Evolutionary conservation across 805 yeast genomes (phyloP).

Genomic region (Candida germanica): DNA sequence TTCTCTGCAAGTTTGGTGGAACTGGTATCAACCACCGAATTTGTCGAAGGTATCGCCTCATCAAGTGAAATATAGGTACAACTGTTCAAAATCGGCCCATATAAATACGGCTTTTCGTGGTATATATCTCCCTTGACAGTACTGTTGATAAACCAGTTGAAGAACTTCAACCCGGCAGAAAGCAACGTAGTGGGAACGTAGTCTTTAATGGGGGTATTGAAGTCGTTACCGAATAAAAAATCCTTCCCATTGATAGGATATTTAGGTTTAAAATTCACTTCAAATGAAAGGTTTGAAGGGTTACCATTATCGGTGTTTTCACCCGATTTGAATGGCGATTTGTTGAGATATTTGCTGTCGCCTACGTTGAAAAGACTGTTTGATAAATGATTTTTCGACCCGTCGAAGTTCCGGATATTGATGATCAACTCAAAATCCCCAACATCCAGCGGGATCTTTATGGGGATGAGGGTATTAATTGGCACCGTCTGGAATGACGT

Average conservation of each 20-base stretch:
- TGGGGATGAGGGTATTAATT: conserved; percentile 40
- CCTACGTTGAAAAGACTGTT: conserved; percentile 31
- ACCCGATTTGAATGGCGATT: conserved; percentile 10
- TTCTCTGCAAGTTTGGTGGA: conserved; percentile 21
- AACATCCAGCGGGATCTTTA: conserved; percentile 33
- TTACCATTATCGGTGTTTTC: background rate
- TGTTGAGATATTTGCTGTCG: conserved; percentile 25
- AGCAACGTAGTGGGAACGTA: conserved; percentile 51
- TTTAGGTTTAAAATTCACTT: conserved; percentile 42
- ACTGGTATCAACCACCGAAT: conserved; percentile 9
- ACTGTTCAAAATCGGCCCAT: conserved; percentile 59
- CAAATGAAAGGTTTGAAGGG: conserved; percentile 25
- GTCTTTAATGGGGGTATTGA: conserved; percentile 55
- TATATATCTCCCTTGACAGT: conserved; percentile 62
- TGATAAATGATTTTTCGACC: conserved; percentile 33
- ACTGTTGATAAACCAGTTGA: conserved; percentile 59
- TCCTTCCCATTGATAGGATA: conserved; percentile 46
- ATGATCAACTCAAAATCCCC: conserved; percentile 40
- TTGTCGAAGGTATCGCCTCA: conserved; percentile 13
- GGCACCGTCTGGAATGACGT: conserved; percentile 32
- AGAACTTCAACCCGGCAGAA: conserved; percentile 51
- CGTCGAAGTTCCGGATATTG: conserved; percentile 47
- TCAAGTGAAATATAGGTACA: conserved; percentile 45
- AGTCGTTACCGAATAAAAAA: conserved; percentile 70
- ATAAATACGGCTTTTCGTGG: conserved; percentile 58